phyloP scores from a whole-genome alignment of 169 alveolate species.

The Besnoitia besnoiti region DNA sequence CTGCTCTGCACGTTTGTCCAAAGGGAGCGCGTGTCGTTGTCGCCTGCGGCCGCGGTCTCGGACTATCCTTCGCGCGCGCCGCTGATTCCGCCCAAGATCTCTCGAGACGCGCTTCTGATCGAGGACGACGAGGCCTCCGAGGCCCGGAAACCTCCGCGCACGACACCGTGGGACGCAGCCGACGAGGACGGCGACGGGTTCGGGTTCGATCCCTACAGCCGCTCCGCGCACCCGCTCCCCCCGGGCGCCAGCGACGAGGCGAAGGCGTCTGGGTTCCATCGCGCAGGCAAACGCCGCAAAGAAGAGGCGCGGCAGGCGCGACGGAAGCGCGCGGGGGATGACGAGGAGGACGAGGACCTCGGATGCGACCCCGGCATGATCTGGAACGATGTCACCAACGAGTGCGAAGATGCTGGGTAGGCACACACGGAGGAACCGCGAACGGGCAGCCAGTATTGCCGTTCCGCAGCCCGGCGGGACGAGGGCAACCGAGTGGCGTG shows the following conservation, averaged over 20 bases:
- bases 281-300: not conserved
- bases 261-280: not conserved
- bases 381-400: not conserved
- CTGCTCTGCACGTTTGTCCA: too few relatives aligned
- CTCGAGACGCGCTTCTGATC: not conserved
- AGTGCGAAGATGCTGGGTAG: not conserved
- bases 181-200: not conserved
- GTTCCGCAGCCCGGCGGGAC: not conserved
- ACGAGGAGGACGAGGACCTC: not conserved
- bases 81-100: not conserved
- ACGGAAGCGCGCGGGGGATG: not conserved
- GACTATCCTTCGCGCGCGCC: not conserved
- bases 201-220: not conserved
- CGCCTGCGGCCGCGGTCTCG: too few relatives aligned
- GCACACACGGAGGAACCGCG: not conserved
- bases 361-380: not conserved
- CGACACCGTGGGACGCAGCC: not conserved
- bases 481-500: too few relatives aligned
- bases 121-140: constrained; percentile 16
- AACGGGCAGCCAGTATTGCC: not conserved
- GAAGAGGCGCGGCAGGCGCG: not conserved
- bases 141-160: not conserved
- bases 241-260: not conserved
- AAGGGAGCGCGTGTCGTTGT: not conserved
- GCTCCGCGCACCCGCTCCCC: too few relatives aligned